phyloP scores from a whole-genome alignment of 768 basidiomycete species.

The Lanmaoa rubissima region DNA sequence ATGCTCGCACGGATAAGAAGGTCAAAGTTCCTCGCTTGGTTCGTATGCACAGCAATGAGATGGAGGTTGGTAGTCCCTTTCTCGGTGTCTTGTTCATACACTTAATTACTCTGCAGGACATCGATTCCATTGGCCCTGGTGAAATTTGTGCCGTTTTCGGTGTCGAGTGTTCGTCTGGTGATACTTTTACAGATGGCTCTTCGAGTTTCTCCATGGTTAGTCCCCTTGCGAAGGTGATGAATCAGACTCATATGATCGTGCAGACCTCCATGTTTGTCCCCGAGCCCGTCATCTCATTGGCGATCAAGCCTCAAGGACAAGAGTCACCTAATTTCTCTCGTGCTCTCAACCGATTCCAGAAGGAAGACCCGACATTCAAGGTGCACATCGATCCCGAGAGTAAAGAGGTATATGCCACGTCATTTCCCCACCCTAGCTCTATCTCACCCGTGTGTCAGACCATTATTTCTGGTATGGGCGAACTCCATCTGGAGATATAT shows the following conservation, averaged over 20 bases:
- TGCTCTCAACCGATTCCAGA: constrained; percentile 95
- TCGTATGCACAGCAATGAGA: constrained; percentile 97
- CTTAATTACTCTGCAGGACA: constrained; percentile 55
- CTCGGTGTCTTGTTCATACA: background rate
- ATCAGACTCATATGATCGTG: background rate
- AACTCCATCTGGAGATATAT: constrained; percentile 97
- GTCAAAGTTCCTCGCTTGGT: constrained; percentile 96
- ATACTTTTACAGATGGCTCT: constrained; percentile 94
- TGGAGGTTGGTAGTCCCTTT: constrained; percentile 67
- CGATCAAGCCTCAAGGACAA: constrained; percentile 86
- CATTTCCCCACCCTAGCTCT: background rate
- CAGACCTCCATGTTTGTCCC: constrained; percentile 99
- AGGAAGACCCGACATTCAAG: constrained; percentile 98
- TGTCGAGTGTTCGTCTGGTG: constrained; percentile 96
- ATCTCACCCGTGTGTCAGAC: constrained; percentile 51
- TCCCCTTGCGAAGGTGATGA: background rate
- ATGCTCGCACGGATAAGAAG: constrained; percentile 93
- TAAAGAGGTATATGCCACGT: constrained; percentile 66
- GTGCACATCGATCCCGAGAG: constrained; percentile 94
- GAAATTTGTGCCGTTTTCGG: constrained; percentile 99
- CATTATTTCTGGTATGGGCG: constrained; percentile 99
- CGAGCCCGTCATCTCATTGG: constrained; percentile 95
- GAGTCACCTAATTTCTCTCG: constrained; percentile 97
- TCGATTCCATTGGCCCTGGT: constrained; percentile 90
- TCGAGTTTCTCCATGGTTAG: constrained; percentile 90